Evolutionary conservation across 1,284 basidiomycete genomes (phyloP), one percentile per base, ranked within the genome.

Genomic region (Testicularia cyperi): DNA sequence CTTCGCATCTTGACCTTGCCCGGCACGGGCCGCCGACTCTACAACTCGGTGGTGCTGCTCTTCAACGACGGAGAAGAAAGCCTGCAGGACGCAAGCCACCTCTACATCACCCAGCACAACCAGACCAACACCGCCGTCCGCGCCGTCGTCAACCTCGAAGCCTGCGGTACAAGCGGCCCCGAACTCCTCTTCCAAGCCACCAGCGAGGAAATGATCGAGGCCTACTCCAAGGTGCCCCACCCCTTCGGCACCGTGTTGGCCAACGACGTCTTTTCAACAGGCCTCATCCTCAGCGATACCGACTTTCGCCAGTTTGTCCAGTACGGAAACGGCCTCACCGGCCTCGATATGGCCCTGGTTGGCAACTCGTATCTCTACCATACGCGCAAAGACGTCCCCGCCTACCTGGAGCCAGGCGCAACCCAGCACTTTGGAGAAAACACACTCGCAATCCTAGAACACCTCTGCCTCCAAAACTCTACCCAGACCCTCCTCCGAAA

Each of bases 121-220:
- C 36, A 58, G 18, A 75, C 73, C 31, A 57, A 56, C 19, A 26
- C 54, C 19, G 90, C 87, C 13, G 85, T 97, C 16, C 85, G 88
- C 8, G 90, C 90, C 0, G 85, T 87, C 5, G 85, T 97, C 75
- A 97, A 98, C 71, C 82, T 98, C 10, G 94, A 97, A 82, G 88
- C 91, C 31, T 92, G 90, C 28, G 94, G 94, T 0, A 86, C 86
- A 0, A 86, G 84, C 5, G 92, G 94, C 0, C 87, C 86, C 18
- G 90, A 92, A 68, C 80, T 97, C 7, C 82, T 97, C 12, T 98
- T 98, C 81, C 94, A 98, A 79, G 94, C 94, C 0, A 96, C 90
- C 0, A 91, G 88, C 12, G 84, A 88, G 57, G 85, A 92, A 57
- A 95, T 98, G 90, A 88, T 97, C 15, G 82, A 88, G 51, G 92